phyloP scores from a whole-genome alignment of 768 basidiomycete species.

The Rubroboletus pulcherrimus region DNA sequence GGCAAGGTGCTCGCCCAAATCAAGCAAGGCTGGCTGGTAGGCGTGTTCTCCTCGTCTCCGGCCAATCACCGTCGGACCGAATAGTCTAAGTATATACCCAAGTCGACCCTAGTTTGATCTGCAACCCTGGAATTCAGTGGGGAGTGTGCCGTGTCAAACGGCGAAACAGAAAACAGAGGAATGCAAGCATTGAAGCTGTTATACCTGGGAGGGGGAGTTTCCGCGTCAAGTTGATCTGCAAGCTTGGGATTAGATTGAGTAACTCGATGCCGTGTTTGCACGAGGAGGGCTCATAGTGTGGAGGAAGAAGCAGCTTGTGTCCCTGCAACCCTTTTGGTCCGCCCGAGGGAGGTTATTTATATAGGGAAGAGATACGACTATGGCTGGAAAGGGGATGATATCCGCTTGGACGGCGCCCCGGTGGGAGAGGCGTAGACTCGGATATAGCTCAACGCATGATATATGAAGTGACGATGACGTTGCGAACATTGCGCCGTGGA shows the following conservation, averaged over 20 bases:
- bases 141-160: not conserved
- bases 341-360: not conserved
- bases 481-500: not conserved
- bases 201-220: not conserved
- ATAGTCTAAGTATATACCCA: not conserved
- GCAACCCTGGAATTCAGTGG: not conserved
- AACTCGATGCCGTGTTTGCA: not conserved
- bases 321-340: not conserved
- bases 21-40: not conserved
- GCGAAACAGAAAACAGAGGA: not conserved
- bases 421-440: not conserved
- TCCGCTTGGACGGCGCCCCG: not conserved
- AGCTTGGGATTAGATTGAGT: not conserved
- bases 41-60: slow-evolving; percentile 8
- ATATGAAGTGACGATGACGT: not conserved
- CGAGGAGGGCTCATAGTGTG: not conserved
- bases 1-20: not conserved
- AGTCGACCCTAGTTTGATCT: not conserved
- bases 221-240: not conserved
- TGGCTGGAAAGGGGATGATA: not conserved
- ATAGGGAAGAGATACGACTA: not conserved
- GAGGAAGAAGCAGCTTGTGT: not conserved
- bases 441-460: not conserved
- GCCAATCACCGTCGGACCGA: not conserved
- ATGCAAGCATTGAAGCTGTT: not conserved